Evolutionary conservation across 2,329 filamentous ascomycete genomes (phyloP).

Genomic region (Fusarium foetens): DNA sequence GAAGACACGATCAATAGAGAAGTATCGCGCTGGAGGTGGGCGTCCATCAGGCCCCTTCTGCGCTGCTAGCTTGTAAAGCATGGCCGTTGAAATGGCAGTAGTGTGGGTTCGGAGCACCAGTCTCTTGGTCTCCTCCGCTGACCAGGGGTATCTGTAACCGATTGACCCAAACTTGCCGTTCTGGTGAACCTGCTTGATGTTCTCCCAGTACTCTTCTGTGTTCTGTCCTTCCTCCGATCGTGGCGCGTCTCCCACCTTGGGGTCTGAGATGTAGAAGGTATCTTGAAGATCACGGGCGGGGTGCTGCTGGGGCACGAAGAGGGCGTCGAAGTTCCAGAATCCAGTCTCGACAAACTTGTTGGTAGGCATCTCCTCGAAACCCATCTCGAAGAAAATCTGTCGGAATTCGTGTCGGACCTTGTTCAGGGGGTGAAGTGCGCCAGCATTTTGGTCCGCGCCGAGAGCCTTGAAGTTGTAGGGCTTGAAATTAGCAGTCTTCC

Average conservation of each 20-base stretch:
- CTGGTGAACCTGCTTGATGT: slow-evolving; percentile 88
- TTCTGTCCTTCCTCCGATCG: slow-evolving; percentile 68
- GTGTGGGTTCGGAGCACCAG: slow-evolving; percentile 97
- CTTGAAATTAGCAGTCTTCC: slow-evolving; percentile 95
- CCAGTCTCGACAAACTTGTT: slow-evolving; percentile 93
- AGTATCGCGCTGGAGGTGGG: slow-evolving; percentile 83
- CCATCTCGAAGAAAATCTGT: slow-evolving; percentile 99
- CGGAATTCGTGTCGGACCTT: slow-evolving; percentile 97
- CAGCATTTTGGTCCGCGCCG: slow-evolving; percentile 69
- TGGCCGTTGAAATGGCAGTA: slow-evolving; percentile 88
- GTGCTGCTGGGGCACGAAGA: slow-evolving; percentile 95
- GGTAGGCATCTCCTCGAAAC: slow-evolving; percentile 98
- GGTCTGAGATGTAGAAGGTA: slow-evolving; percentile 98
- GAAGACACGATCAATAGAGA: slow-evolving; percentile 98
- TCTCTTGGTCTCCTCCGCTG: slow-evolving; percentile 83
- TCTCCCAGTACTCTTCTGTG: slow-evolving; percentile 88
- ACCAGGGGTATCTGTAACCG: slow-evolving; percentile 96
- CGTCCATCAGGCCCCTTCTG: slow-evolving; percentile 78
- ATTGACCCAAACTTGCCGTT: slow-evolving; percentile 93
- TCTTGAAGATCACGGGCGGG: slow-evolving; percentile 97
- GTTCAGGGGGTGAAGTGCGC: slow-evolving; percentile 77
- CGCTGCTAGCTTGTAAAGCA: slow-evolving; percentile 88
- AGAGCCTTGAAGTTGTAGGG: slow-evolving; percentile 79
- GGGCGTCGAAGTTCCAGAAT: slow-evolving; percentile 99
- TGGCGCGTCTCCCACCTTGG: slow-evolving; percentile 76